These are phyloP conservation scores for Oehlia diaphana DNA, from an alignment of 192 early-diverging fungal species.

Conservation along the genomic window DNA sequence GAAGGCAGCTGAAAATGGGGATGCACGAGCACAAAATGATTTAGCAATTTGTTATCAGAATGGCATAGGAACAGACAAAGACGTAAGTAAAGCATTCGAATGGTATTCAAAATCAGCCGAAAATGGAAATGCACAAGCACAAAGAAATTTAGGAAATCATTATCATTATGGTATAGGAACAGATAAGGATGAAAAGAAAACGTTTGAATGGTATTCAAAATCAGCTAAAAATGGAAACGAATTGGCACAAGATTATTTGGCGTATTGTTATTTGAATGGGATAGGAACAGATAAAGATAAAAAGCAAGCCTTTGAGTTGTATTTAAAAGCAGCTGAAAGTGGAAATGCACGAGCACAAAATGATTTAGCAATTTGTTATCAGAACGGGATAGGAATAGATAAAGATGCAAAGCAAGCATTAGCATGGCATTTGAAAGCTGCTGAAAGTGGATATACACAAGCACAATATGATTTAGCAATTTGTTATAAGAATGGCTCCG, in stretches of 20 bases:
- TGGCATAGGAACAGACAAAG: constrained; percentile 66
- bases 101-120: no score
- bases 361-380: constrained; percentile 76
- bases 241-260: constrained; percentile 16
- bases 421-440: constrained; percentile 61
- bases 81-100: constrained; percentile 39
- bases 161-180: no score
- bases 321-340: constrained; percentile 56
- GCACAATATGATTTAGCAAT: constrained; percentile 68
- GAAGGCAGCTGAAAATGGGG: constrained; percentile 46
- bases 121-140: no score
- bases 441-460: constrained; percentile 56
- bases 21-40: constrained; percentile 54
- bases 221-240: constrained; percentile 44
- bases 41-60: constrained; percentile 55
- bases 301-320: constrained; percentile 62
- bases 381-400: constrained; percentile 72
- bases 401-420: constrained; percentile 52
- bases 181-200: no score
- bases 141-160: no score
- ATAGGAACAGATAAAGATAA: constrained; percentile 28
- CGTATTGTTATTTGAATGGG: not conserved
- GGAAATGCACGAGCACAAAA: constrained; percentile 79
- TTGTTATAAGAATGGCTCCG: constrained; percentile 78
- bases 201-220: not conserved